A percentile compares a stretch with the other conserved stretches of the same genome.
phyloP scores from a whole-genome alignment of 2,329 filamentous ascomycete species.

The Aspergillus clavatus region DNA sequence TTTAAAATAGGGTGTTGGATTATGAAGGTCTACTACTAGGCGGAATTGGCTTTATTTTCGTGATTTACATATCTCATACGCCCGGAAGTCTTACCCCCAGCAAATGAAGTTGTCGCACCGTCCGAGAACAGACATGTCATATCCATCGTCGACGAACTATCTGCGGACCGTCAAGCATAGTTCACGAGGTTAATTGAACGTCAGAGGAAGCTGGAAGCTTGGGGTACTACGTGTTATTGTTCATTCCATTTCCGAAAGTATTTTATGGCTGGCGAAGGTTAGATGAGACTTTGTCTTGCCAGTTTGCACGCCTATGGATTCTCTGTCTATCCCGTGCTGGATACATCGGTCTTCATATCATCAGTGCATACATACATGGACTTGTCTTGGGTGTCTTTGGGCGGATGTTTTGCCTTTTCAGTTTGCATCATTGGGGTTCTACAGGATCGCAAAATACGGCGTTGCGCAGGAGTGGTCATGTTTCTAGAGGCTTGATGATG shows the following conservation, averaged over 20 bases:
- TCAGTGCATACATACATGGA: no score
- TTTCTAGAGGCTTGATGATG: background rate
- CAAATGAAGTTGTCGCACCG: slow-evolving; percentile 5
- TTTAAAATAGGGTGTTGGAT: no score
- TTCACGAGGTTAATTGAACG: background rate
- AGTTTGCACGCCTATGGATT: no score
- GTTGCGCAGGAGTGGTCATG: background rate
- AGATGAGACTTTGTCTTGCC: no score
- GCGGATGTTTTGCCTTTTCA: background rate
- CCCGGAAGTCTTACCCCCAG: slow-evolving; percentile 8
- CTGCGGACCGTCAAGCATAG: background rate
- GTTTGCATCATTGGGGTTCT: background rate
- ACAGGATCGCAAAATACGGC: background rate
- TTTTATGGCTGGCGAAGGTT: background rate
- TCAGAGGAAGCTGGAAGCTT: background rate
- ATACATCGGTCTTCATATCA: background rate
- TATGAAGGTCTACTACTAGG: background rate
- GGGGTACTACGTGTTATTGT: background rate
- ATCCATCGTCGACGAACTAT: background rate
- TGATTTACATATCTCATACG: slow-evolving; percentile 2
- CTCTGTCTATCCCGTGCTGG: background rate
- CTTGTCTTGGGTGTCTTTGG: background rate
- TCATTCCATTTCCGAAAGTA: background rate
- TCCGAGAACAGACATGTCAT: background rate
- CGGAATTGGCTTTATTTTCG: background rate